phyloP scores from a whole-genome alignment of 352 stramenopile genomes.

The Phytophthora idaei region DNA sequence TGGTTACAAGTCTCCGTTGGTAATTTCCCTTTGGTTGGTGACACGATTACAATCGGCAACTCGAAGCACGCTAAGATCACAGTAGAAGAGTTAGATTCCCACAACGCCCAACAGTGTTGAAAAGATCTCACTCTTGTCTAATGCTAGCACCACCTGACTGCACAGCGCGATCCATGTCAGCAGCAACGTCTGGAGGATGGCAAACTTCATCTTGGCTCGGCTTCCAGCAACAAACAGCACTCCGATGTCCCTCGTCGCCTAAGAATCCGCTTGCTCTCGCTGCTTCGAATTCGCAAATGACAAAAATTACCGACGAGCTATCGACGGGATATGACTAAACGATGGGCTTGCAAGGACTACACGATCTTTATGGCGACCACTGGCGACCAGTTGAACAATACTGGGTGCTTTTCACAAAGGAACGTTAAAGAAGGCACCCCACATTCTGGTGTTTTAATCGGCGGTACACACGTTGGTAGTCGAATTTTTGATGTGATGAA shows the following conservation, averaged over 20 bases:
- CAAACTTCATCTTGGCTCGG: conserved; percentile 18
- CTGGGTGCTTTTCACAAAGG: no score
- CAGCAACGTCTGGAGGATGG: conserved; percentile 13
- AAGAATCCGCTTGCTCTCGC: conserved; percentile 3
- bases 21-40: conserved; percentile 43
- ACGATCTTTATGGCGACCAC: no score
- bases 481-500: no score
- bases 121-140: conserved; percentile 27
- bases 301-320: neutral
- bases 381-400: no score
- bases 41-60: conserved; percentile 56
- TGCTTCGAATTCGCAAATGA: conserved; percentile 27
- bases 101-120: neutral
- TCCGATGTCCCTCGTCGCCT: no score
- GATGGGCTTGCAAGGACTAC: neutral
- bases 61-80: conserved; percentile 49
- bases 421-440: no score
- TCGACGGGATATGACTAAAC: conserved; percentile 18
- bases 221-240: neutral
- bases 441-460: no score
- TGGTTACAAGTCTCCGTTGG: conserved; percentile 62
- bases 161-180: conserved; percentile 6
- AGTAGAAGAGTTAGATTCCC: conserved; percentile 14
- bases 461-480: no score
- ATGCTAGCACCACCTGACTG: conserved; percentile 11